These are phyloP conservation scores for Quillaja saponaria DNA, from an alignment of 306 rosid genomes.

Conservation along the genomic window DNA sequence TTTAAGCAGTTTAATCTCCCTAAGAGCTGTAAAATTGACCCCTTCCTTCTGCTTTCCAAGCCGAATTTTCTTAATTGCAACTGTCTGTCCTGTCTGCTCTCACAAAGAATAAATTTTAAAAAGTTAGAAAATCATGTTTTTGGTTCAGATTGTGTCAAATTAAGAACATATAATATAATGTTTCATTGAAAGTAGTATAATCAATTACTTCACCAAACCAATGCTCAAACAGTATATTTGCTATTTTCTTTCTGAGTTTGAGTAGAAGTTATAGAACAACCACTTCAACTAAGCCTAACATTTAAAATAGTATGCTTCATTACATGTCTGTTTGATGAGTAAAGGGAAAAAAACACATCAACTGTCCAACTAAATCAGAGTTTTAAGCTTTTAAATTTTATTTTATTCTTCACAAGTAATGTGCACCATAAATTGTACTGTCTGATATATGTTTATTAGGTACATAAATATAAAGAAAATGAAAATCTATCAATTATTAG, in stretches of 20 bases:
- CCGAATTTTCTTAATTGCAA: conserved; percentile 94
- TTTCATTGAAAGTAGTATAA: conserved; percentile 7
- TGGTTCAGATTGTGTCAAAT: conserved; percentile 12
- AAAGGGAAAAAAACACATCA: background rate
- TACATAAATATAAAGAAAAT: too few species aligned
- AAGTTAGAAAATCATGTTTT: conserved; percentile 6
- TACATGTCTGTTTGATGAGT: too few species aligned
- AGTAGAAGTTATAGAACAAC: too few species aligned
- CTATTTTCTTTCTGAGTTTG: too few species aligned
- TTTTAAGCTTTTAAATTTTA: background rate
- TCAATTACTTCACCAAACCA: background rate
- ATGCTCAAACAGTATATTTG: background rate
- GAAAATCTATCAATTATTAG: too few species aligned
- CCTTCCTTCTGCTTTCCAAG: conserved; percentile 98
- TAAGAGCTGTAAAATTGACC: conserved; percentile 85
- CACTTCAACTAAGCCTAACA: too few species aligned
- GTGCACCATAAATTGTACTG: too few species aligned
- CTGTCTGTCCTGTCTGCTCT: conserved; percentile 84
- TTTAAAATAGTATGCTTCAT: too few species aligned
- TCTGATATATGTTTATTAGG: too few species aligned
- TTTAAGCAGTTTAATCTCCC: conserved; percentile 86
- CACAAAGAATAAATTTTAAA: conserved; percentile 29
- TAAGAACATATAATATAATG: background rate
- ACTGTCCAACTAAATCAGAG: background rate
- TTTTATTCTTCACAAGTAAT: background rate